Evolutionary conservation across 345 rosid species (phyloP), one percentile per base, ranked within the genome.

Genomic region (Microcos paniculata): DNA sequence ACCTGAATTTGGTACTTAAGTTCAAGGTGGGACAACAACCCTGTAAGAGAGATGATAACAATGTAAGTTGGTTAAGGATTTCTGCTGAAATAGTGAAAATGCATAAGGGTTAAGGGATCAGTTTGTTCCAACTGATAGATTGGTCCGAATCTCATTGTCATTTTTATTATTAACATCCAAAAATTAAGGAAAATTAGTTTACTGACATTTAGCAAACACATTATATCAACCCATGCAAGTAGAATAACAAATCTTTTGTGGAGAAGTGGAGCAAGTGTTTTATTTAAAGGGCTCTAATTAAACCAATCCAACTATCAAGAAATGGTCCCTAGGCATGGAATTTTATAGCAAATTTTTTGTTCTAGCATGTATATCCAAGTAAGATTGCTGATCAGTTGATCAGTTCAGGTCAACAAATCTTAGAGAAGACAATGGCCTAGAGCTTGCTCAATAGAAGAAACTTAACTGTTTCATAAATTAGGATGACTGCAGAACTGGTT

Each of bases 1-100:
- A 15, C 58, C 30, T 35, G 62, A 31, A 42, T 72, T 42, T 45
- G 76, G 66, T 72, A 8, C 24, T 49, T 30, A 30, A 30, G 31
- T 69, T 28, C 26, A 69, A 48, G 73, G 59, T 69, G 58, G 57
- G 73, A 49, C 73, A 69, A 16, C 73, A 16, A 69, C 58, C 18
- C 15, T 33, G 55, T 31, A 26, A 30, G 31, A 28, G 45, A 9
- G 8, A 58, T 26, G 72, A 71, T n/a, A 16, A 8, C 13, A 28
- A 42, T 66, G 71, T 16, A 49, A 49, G 19, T 65, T 71, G 55
- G 74, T 71, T 55, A 55, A 53, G 63, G 28, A 71, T 35, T 26
- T n/a, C 7, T 2, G 6, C 70, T 65, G 70, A 66, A 65, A 45
- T 46, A 28, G 38, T 59, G 63, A 59, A 59, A 15, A 24, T 45